Conservation (phyloP, 306 rosid species). For the Erythrophleum fordii region DNA sequence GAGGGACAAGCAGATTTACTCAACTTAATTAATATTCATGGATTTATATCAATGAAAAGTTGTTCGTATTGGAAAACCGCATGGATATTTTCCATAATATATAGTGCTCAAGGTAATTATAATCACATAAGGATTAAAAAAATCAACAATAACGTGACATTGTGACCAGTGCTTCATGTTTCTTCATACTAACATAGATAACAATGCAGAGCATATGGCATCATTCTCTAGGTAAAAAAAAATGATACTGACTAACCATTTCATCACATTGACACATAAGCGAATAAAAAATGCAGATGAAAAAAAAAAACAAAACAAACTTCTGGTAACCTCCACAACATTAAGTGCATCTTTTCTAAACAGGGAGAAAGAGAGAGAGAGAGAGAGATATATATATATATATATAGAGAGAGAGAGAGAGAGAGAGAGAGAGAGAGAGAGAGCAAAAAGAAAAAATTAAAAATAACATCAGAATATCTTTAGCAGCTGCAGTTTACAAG, state of each 20-base stretch:
- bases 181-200: not conserved
- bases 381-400: too few species aligned
- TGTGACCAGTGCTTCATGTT: not conserved
- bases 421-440: not conserved
- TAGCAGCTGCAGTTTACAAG: not conserved
- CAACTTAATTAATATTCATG: not conserved
- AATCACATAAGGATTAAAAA: not conserved
- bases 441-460: not conserved
- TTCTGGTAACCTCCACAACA: not conserved
- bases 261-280: not conserved
- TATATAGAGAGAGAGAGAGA: not conserved
- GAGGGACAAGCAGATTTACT: not conserved
- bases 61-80: slow-evolving; percentile 5
- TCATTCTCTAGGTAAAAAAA: not conserved
- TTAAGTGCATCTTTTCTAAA: not conserved
- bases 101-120: not conserved
- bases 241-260: not conserved
- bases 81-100: not conserved
- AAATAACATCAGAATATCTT: not conserved
- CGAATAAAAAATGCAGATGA: not conserved
- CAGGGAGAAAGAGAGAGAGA: not conserved
- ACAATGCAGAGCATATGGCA: not conserved
- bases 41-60: not conserved
- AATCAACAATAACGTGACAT: not conserved
- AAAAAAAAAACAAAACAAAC: not conserved